Percentiles rank a stretch among this genome's conserved stretches.
Conservation (phyloP, 2,329 filamentous ascomycete species). For the Alternaria infectoria region DNA sequence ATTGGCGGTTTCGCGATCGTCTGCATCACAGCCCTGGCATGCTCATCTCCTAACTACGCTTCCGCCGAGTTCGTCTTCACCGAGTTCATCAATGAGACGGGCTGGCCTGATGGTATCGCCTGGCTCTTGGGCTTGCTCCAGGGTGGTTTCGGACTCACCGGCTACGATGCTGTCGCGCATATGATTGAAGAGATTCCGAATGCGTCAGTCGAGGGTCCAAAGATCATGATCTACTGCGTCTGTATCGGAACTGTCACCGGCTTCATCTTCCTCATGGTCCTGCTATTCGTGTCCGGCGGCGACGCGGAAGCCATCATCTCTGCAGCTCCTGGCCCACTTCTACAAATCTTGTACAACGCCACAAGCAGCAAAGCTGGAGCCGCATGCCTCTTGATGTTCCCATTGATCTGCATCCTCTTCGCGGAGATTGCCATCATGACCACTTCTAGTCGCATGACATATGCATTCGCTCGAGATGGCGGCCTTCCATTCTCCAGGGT, state of each 20-base stretch:
- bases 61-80: constrained; percentile 70
- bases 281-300: constrained; percentile 68
- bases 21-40: constrained; percentile 71
- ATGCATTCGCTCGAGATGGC: constrained; percentile 70
- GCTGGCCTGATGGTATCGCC: constrained; percentile 71
- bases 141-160: constrained; percentile 61
- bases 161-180: constrained; percentile 61
- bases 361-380: constrained; percentile 67
- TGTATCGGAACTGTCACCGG: constrained; percentile 68
- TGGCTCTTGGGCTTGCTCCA: constrained; percentile 61
- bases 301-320: constrained; percentile 62
- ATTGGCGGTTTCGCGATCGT: constrained; percentile 72
- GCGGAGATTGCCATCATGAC: constrained; percentile 70
- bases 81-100: constrained; percentile 70
- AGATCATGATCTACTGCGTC: constrained; percentile 71
- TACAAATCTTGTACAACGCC: constrained; percentile 68
- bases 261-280: constrained; percentile 65
- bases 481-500: constrained; percentile 68
- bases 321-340: constrained; percentile 63
- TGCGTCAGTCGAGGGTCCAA: constrained; percentile 64
- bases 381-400: constrained; percentile 71
- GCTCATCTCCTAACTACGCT: constrained; percentile 69
- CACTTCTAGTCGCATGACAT: constrained; percentile 69
- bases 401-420: constrained; percentile 68
- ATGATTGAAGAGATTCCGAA: constrained; percentile 68